Evolutionary conservation across 208 protist species (phyloP).

Genomic region (Tetramitus jugosus): DNA sequence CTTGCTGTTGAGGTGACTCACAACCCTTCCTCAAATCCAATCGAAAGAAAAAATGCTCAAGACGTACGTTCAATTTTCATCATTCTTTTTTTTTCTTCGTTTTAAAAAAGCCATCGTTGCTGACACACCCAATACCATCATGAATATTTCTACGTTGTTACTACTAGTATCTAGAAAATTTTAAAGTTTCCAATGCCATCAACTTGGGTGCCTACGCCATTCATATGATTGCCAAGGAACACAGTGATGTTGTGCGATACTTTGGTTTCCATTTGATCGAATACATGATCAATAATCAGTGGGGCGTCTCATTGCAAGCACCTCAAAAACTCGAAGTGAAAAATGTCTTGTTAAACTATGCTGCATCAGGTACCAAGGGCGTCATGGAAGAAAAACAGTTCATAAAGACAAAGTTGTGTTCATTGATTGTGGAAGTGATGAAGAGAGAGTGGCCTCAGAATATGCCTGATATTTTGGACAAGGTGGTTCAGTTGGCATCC

Average conservation of each 20-base stretch:
- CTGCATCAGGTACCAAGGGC: neutral
- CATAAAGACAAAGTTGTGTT: neutral
- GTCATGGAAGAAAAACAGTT: neutral
- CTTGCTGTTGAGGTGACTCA: too few species aligned
- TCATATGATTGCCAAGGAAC: neutral
- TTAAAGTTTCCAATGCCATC: neutral
- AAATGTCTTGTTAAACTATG: neutral
- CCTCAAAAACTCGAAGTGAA: neutral
- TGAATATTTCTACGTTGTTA: too few species aligned
- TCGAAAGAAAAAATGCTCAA: too few species aligned
- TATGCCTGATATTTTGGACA: neutral
- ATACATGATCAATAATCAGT: neutral
- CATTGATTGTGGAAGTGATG: neutral
- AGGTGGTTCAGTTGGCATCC: neutral
- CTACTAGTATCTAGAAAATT: neutral
- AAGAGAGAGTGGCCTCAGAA: neutral
- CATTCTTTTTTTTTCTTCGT: too few species aligned
- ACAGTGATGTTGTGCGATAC: neutral
- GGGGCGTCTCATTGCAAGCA: neutral
- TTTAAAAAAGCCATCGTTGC: too few species aligned
- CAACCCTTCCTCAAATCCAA: too few species aligned
- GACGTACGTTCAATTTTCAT: too few species aligned
- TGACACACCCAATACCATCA: too few species aligned
- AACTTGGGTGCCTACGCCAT: neutral
- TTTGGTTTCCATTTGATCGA: neutral